Percentiles rank a stretch among this genome's conserved stretches.
Evolutionary conservation across 768 basidiomycete genomes (phyloP).

Genomic region (Trichaptum fuscoviolaceum): DNA sequence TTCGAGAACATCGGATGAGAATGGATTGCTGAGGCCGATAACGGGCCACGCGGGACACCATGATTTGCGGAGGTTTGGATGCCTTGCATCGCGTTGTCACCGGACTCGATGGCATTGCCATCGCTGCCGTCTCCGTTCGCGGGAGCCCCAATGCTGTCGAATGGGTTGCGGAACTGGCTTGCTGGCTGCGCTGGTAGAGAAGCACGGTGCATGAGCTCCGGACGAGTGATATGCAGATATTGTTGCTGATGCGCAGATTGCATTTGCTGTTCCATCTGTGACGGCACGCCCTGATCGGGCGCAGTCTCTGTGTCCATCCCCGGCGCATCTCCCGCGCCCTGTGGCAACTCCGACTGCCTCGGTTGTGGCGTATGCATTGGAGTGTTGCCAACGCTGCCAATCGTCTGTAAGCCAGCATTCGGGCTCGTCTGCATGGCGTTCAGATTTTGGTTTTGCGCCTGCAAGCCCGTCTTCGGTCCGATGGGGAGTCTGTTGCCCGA

Average conservation of each 20-base stretch:
- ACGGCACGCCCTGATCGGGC: neutral
- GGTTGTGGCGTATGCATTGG: constrained; percentile 3
- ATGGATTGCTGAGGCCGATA: neutral
- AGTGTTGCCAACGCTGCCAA: neutral
- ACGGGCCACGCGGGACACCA: neutral
- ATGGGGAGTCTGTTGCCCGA: neutral
- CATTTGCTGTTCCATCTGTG: neutral
- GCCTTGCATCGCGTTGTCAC: neutral
- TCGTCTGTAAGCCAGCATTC: neutral
- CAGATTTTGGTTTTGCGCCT: neutral
- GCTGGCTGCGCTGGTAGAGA: neutral
- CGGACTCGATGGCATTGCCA: neutral
- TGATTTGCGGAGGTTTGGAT: neutral
- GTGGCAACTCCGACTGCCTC: neutral
- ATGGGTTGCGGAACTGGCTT: neutral
- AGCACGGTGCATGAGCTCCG: constrained; percentile 3
- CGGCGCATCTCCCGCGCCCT: neutral
- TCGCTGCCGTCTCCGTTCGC: neutral
- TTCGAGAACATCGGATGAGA: neutral
- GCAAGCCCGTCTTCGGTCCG: neutral
- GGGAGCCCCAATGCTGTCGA: neutral
- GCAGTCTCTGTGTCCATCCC: neutral
- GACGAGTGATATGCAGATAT: neutral
- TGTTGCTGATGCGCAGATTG: neutral
- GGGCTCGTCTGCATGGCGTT: neutral